These are phyloP conservation scores for Pseudogymnoascus sp. DNA, from an alignment of 2,329 filamentous ascomycete species.

Conservation along the genomic window DNA sequence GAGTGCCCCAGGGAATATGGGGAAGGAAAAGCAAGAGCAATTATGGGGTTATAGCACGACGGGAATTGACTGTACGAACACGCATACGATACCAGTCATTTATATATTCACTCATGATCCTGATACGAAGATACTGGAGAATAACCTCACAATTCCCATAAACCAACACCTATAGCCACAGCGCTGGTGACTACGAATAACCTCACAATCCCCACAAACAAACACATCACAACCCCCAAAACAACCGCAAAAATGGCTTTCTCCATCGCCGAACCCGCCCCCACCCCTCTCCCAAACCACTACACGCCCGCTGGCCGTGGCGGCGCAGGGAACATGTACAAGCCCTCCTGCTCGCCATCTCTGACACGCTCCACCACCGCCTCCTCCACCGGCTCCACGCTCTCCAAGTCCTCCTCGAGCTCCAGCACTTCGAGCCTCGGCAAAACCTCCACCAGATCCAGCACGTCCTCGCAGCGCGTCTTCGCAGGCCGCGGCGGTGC, in stretches of 20 bases:
- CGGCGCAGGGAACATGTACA: conserved; percentile 28
- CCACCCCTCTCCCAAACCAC: conserved; percentile 18
- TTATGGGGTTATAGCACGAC: background rate
- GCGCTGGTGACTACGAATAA: background rate
- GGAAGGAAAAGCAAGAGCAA: background rate
- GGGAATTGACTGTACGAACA: background rate
- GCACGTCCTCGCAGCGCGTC: background rate
- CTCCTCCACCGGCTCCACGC: conserved; percentile 23
- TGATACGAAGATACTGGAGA: background rate
- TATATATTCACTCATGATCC: background rate
- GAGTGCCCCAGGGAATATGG: background rate
- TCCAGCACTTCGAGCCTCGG: conserved; percentile 17
- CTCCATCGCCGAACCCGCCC: conserved; percentile 26
- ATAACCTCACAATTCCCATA: background rate
- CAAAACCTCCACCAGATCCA: conserved; percentile 17
- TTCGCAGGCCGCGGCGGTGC: conserved; percentile 24
- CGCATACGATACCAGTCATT: background rate
- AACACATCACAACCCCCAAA: background rate
- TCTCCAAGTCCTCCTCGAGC: conserved; percentile 21
- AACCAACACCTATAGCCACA: background rate
- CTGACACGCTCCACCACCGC: conserved; percentile 8
- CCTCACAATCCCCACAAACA: background rate
- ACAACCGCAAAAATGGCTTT: background rate
- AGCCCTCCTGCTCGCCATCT: conserved; percentile 13
- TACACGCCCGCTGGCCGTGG: conserved; percentile 27